These are phyloP conservation scores for Curvularia verruculosa DNA, from an alignment of 2,329 filamentous ascomycete genomes.

Conservation along the genomic window DNA sequence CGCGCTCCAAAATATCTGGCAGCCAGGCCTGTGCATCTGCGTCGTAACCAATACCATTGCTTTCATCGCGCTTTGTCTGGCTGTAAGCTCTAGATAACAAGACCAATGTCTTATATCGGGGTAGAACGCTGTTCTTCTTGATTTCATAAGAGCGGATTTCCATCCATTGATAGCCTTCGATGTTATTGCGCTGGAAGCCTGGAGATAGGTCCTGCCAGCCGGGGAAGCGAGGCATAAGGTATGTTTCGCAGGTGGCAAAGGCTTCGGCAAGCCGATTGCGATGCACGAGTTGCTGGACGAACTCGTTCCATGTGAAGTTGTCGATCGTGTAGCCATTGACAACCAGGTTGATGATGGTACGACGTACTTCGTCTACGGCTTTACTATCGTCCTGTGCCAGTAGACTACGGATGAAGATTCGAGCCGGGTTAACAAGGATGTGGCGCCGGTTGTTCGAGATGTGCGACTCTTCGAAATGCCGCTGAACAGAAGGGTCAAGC, in stretches of 20 bases:
- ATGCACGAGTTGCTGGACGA: conserved; percentile 70
- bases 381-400: conserved; percentile 52
- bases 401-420: conserved; percentile 60
- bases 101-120: conserved; percentile 54
- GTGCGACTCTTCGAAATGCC: conserved; percentile 25
- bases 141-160: conserved; percentile 37
- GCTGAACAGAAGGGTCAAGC: conserved; percentile 27
- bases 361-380: conserved; percentile 38
- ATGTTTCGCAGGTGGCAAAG: conserved; percentile 74
- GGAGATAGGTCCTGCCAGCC: conserved; percentile 64
- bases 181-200: conserved; percentile 30
- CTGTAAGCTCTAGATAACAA: conserved; percentile 49
- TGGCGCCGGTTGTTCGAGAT: conserved; percentile 52
- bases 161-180: conserved; percentile 35
- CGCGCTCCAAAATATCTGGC: conserved; percentile 39
- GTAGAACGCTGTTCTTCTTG: conserved; percentile 39
- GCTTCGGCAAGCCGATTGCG: conserved; percentile 67
- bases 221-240: conserved; percentile 78
- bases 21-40: conserved; percentile 25
- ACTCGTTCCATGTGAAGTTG: conserved; percentile 79
- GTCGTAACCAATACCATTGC: conserved; percentile 36
- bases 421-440: conserved; percentile 57
- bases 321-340: conserved; percentile 74
- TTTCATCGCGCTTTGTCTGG: conserved; percentile 45
- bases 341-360: conserved; percentile 61